Base-by-base conservation (phyloP, 2,329 filamentous ascomycete species). In the Penicillium crustosum region DNA sequence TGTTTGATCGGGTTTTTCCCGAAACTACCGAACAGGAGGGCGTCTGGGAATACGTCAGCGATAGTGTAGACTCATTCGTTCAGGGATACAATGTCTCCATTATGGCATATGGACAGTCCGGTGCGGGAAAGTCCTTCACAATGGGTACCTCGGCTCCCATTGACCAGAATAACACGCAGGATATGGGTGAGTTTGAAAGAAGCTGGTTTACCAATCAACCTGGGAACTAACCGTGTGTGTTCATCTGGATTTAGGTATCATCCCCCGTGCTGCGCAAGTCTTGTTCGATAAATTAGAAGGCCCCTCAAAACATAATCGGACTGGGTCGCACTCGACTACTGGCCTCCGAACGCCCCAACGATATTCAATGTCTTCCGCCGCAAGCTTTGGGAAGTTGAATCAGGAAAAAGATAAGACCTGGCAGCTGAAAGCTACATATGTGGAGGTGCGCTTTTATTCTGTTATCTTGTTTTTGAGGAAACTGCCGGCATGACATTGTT, bases 71-170 rank as follows among this genome's bases (percentile, higher is more conserved):
- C 67, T 90, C 93, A 2, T 99, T 99, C 68, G 81, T 94, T 1
- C 91, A 97, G 72, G 94, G 94, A 54, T 99, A 97, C 83, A 99
- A 99, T 85, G 94, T 99, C 58, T 99, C 94, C 4, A 86, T 99
- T 49, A 81, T 99, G 68, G 94, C 94, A 48, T 99, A 99, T 70
- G 94, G 94, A 65, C 94, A 99, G 79, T 99, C 94, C 29, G 94
- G 94, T 56, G 92, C 94, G 12, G 94, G 94, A 67, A 99, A 99
- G 78, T 97, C 93, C 3, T 97, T 96, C 73, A 99, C 94, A 0
- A 99, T 99, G 94, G 94, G 94, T 57, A 99, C 94, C 0, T 92
- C 93, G 0, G 92, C 92, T 5, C 91, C 93, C 2, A 76, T 76
- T 23, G 93, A 97, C 69, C 89, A 95, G 70, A 82, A 80, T 27